Evolutionary conservation across 2,329 filamentous ascomycete species (phyloP).

Genomic region (Nannizziopsis barbatae): DNA sequence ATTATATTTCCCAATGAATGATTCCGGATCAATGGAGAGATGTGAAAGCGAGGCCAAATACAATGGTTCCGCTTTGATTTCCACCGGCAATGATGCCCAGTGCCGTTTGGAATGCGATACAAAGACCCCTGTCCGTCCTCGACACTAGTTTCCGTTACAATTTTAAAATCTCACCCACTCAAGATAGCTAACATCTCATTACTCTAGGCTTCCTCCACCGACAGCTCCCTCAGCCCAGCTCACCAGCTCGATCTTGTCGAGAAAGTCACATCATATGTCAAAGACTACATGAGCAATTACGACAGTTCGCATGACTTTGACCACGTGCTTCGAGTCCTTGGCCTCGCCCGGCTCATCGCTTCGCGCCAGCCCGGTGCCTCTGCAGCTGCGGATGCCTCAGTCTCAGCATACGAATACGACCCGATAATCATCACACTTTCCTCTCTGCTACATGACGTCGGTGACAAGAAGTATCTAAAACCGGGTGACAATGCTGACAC

Average conservation of each 20-base stretch:
- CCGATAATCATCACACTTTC: conserved; percentile 52
- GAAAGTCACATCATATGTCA: conserved; percentile 51
- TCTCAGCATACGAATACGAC: conserved; percentile 32
- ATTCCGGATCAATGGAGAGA: too few species aligned
- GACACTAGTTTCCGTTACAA: too few species aligned
- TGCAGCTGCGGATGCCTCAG: not conserved
- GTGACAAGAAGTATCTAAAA: conserved; percentile 67
- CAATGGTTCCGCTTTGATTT: too few species aligned
- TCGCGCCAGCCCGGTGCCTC: not conserved
- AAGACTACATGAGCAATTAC: conserved; percentile 56
- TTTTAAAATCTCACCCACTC: too few species aligned
- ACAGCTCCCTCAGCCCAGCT: conserved; percentile 21
- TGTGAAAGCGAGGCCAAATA: too few species aligned
- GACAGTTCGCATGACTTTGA: conserved; percentile 48
- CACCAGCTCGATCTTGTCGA: conserved; percentile 45
- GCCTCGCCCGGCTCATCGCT: conserved; percentile 53
- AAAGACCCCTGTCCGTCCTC: too few species aligned
- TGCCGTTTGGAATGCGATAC: too few species aligned
- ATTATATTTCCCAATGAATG: too few species aligned
- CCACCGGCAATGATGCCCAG: too few species aligned
- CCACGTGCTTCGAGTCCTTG: conserved; percentile 69
- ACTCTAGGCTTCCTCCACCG: too few species aligned
- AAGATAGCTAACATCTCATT: too few species aligned
- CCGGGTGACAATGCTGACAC: conserved; percentile 23
- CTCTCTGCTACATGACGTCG: conserved; percentile 79